phyloP scores from a whole-genome alignment of 2,329 filamentous ascomycete genomes.

The Penicillium concentricum region DNA sequence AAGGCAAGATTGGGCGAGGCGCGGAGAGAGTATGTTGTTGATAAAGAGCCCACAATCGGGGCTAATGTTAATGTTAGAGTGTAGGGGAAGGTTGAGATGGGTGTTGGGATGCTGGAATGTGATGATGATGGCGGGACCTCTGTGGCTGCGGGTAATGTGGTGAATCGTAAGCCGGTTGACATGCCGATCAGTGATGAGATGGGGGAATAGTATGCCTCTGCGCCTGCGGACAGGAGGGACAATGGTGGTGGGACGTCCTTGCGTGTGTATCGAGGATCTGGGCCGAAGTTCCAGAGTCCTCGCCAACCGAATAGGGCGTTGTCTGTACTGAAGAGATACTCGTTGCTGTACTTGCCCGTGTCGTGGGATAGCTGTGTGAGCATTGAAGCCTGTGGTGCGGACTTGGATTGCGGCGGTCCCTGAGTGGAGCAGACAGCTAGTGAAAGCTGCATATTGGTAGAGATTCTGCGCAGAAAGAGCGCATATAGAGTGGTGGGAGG shows the following conservation, averaged over 20 bases:
- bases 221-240: constrained; percentile 84
- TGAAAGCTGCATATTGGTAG: constrained; percentile 74
- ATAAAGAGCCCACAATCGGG: constrained; percentile 90
- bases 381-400: constrained; percentile 46
- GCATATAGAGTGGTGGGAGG: constrained; percentile 85
- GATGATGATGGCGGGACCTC: constrained; percentile 23
- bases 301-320: constrained; percentile 83
- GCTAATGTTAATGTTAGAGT: constrained; percentile 92
- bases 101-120: constrained; percentile 25
- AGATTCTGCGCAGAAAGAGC: constrained; percentile 74
- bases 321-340: constrained; percentile 89
- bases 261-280: constrained; percentile 49
- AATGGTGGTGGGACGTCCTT: constrained; percentile 57
- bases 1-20: constrained; percentile 80
- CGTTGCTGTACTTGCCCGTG: constrained; percentile 79
- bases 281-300: constrained; percentile 92
- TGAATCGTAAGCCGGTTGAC: constrained; percentile 84
- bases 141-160: constrained; percentile 67
- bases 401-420: constrained; percentile 42
- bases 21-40: constrained; percentile 86
- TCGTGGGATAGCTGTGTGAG: constrained; percentile 63
- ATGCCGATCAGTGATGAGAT: constrained; percentile 92
- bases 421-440: constrained; percentile 57
- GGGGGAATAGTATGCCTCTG: constrained; percentile 91
- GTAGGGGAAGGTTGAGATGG: constrained; percentile 75